Evolutionary conservation across 1,284 basidiomycete genomes (phyloP).

Genomic region (Fomitopsis schrenkii): DNA sequence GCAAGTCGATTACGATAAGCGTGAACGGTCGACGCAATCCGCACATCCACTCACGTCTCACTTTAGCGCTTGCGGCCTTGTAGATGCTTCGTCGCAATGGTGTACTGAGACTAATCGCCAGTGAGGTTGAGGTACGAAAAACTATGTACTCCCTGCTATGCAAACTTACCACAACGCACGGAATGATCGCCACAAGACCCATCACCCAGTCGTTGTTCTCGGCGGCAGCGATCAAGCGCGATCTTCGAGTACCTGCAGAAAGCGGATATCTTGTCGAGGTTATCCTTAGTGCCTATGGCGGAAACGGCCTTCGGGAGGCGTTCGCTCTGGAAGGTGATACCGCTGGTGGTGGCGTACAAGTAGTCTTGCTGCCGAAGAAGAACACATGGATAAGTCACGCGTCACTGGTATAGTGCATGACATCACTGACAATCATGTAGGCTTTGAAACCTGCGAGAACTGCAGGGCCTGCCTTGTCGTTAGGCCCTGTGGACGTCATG

Average conservation of each 20-base stretch:
- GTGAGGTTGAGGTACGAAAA: too few relatives aligned
- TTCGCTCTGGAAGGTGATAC: neutral
- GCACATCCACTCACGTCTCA: neutral
- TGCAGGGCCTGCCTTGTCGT: neutral
- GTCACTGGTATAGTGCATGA: too few relatives aligned
- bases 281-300: neutral
- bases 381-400: too few relatives aligned
- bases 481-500: neutral
- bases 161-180: neutral
- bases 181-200: constrained; percentile 3
- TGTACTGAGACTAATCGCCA: neutral
- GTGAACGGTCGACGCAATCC: too few relatives aligned
- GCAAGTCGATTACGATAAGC: too few relatives aligned
- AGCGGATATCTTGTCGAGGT: neutral
- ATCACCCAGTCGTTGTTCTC: neutral
- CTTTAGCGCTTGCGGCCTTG: neutral
- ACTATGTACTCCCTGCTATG: too few relatives aligned
- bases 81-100: neutral
- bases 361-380: constrained; percentile 3
- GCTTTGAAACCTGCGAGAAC: constrained; percentile 1
- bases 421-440: neutral
- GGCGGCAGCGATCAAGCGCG: neutral
- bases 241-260: constrained; percentile 1
- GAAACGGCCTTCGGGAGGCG: neutral
- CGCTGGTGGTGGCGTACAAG: constrained; percentile 3